Percentiles rank a stretch among this genome's conserved stretches.
phyloP scores from a whole-genome alignment of 2,329 filamentous ascomycete genomes.

The Capronia coronata region DNA sequence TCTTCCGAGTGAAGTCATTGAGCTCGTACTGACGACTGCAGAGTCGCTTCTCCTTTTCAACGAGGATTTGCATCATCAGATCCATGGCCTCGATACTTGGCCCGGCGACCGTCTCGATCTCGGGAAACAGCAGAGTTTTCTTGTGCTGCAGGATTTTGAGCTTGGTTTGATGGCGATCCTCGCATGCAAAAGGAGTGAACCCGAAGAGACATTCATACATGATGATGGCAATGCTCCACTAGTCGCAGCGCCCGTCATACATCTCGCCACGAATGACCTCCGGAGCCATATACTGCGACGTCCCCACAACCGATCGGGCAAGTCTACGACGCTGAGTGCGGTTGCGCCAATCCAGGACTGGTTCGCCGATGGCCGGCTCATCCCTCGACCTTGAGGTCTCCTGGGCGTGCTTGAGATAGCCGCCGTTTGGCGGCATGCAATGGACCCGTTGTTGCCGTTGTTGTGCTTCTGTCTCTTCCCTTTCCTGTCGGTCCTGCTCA shows the following conservation, averaged over 20 bases:
- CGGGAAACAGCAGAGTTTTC: conserved; percentile 64
- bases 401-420: background rate
- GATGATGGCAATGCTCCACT: conserved; percentile 94
- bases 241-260: conserved; percentile 92
- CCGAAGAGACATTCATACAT: conserved; percentile 92
- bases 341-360: conserved; percentile 64
- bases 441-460: conserved; percentile 32
- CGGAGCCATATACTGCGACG: conserved; percentile 96
- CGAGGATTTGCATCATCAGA: conserved; percentile 65
- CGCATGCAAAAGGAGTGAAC: conserved; percentile 78
- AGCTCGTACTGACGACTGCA: conserved; percentile 68
- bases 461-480: conserved; percentile 37
- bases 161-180: conserved; percentile 77
- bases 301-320: conserved; percentile 83
- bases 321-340: conserved; percentile 61
- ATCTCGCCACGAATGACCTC: conserved; percentile 75
- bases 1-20: conserved; percentile 48
- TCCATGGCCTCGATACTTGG: conserved; percentile 62
- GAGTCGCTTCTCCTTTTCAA: conserved; percentile 67
- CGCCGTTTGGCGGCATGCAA: background rate
- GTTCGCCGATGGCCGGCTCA: conserved; percentile 34
- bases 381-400: background rate
- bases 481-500: conserved; percentile 57
- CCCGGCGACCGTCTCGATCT: conserved; percentile 36
- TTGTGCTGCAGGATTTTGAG: conserved; percentile 72